Evolutionary conservation across 495 filamentous ascomycete genomes (phyloP).

Genomic region (Xylaria cubensis): DNA sequence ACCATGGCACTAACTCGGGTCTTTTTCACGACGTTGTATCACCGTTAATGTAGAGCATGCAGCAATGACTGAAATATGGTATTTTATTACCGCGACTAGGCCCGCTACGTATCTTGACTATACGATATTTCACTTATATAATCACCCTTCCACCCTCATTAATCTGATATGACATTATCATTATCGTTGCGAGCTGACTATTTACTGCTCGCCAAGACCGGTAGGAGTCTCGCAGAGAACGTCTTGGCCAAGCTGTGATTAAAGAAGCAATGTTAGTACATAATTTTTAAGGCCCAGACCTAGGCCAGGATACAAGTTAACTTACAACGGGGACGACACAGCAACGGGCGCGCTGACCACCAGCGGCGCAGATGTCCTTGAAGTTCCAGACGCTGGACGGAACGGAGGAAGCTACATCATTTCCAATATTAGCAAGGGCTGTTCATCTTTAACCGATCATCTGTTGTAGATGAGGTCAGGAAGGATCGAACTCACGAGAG

Average conservation of each 20-base stretch:
- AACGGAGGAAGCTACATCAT: slow-evolving; percentile 5
- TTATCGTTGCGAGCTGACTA: background rate
- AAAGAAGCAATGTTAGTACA: slow-evolving; percentile 4
- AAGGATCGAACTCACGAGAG: slow-evolving; percentile 40
- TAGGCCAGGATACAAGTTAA: background rate
- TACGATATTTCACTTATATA: background rate
- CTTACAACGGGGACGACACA: slow-evolving; percentile 32
- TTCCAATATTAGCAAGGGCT: slow-evolving; percentile 1
- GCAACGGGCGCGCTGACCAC: slow-evolving; percentile 27
- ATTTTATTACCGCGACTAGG: background rate
- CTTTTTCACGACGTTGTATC: background rate
- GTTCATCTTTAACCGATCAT: background rate
- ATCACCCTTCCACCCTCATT: background rate
- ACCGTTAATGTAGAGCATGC: background rate
- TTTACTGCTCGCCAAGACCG: slow-evolving; percentile 19
- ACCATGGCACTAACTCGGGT: background rate
- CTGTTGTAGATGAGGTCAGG: background rate
- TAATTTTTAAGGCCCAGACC: background rate
- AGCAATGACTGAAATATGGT: background rate
- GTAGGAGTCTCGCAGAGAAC: slow-evolving; percentile 25
- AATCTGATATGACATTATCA: background rate
- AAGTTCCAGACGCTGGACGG: slow-evolving; percentile 23
- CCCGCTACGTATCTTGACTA: background rate
- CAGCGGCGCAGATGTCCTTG: slow-evolving; percentile 18
- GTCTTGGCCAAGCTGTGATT: slow-evolving; percentile 20